A percentile compares a stretch with the other conserved stretches of the same genome.
Evolutionary conservation across 108 stramenopile genomes (phyloP).

Genomic region (Conticribra guillardii): DNA sequence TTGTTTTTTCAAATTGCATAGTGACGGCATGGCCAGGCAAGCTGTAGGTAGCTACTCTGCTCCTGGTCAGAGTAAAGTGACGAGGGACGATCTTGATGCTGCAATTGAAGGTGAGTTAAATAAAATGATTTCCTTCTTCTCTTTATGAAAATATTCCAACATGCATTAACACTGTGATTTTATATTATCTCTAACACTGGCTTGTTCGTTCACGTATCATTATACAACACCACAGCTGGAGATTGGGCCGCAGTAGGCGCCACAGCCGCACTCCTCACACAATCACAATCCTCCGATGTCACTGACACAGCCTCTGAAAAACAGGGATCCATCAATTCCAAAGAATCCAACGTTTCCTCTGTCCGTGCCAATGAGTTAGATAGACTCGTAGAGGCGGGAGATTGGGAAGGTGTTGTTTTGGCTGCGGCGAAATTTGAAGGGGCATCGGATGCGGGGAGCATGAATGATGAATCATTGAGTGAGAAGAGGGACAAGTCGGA

Average conservation of each 20-base stretch:
- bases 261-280: slow-evolving; percentile 81
- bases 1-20: not conserved
- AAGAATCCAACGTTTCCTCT: not conserved
- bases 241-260: slow-evolving; percentile 90
- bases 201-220: no score
- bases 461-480: not conserved
- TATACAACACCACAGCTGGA: slow-evolving; percentile 61
- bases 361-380: slow-evolving; percentile 25
- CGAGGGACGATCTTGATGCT: slow-evolving; percentile 66
- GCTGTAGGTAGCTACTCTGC: slow-evolving; percentile 7
- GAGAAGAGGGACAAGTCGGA: slow-evolving; percentile 10
- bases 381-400: slow-evolving; percentile 43
- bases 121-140: not conserved
- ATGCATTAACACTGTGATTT: not conserved
- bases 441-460: slow-evolving; percentile 6
- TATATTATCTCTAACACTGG: not conserved
- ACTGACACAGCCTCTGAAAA: not conserved
- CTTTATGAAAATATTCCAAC: not conserved
- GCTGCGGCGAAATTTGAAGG: slow-evolving; percentile 50
- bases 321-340: not conserved
- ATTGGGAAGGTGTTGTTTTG: slow-evolving; percentile 55
- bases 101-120: slow-evolving; percentile 60
- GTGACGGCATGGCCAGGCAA: not conserved
- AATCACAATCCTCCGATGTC: slow-evolving; percentile 49
- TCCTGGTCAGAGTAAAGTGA: slow-evolving; percentile 24